Percentiles rank a stretch among this genome's conserved stretches.
phyloP scores from a whole-genome alignment of 352 stramenopile genomes.

The Phytophthora sojae region DNA sequence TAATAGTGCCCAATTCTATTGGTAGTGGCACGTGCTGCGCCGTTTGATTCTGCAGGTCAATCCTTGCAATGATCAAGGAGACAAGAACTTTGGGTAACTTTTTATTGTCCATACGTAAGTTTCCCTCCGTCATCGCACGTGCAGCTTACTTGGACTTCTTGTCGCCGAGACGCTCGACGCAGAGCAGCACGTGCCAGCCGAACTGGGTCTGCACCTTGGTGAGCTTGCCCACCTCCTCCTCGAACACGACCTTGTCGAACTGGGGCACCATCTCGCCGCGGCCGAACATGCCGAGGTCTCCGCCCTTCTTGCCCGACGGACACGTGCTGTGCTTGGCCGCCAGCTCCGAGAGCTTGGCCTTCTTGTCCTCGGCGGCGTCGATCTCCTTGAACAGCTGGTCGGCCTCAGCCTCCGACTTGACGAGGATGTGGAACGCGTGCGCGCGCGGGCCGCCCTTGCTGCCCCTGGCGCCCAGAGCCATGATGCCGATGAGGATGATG shows the following conservation, averaged over 20 bases:
- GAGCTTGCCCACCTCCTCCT: slow-evolving; percentile 59
- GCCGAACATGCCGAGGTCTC: slow-evolving; percentile 74
- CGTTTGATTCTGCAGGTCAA: too few species aligned
- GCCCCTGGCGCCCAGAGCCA: slow-evolving; percentile 45
- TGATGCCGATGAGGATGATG: slow-evolving; percentile 62
- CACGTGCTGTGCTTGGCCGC: slow-evolving; percentile 60
- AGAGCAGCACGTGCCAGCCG: slow-evolving; percentile 81
- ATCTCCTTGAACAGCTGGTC: slow-evolving; percentile 69
- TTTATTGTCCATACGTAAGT: too few species aligned
- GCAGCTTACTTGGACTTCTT: slow-evolving; percentile 44
- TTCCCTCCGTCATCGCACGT: too few species aligned
- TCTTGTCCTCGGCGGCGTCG: slow-evolving; percentile 57
- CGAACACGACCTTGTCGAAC: slow-evolving; percentile 79
- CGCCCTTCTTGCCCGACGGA: slow-evolving; percentile 67
- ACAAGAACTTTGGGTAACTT: too few species aligned
- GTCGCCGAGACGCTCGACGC: slow-evolving; percentile 64
- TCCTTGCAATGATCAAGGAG: too few species aligned
- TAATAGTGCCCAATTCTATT: too few species aligned
- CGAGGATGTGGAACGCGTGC: slow-evolving; percentile 69
- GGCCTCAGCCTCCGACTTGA: slow-evolving; percentile 61
- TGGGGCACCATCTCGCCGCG: slow-evolving; percentile 78
- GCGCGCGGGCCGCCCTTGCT: slow-evolving; percentile 41
- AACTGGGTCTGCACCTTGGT: slow-evolving; percentile 79
- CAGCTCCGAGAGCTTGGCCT: slow-evolving; percentile 62
- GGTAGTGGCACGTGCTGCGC: too few species aligned